Evolutionary conservation across 768 basidiomycete species (phyloP), one percentile per base, ranked within the genome.

Genomic region (Phylloporus sp.): DNA sequence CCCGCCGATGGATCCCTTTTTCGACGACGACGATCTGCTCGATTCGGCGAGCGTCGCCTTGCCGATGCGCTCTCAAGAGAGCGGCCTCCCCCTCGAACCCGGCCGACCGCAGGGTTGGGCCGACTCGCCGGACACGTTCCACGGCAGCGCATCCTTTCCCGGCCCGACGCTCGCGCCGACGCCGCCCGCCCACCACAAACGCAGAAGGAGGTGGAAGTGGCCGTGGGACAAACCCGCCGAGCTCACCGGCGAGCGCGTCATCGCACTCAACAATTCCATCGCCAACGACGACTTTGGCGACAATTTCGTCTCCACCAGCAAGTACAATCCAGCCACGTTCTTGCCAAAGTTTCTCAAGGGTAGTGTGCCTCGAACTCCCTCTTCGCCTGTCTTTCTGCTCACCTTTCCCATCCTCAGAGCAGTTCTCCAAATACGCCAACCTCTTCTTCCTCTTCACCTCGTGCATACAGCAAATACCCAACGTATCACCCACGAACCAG

Each of bases 401-500:
- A 65, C 32, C n/a, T n/a, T n/a, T n/a, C n/a, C 1, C 27, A 6
- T 22, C 23, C 40, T 6, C 69, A 95, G 94, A 95, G 65, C 93
- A 97, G 80, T 96, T 97, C 74, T 93, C 90, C 35, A 91, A 96
- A 80, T 97, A 97, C 64, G 95, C 96, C 56, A 98, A 99, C 64
- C 42, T 98, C 50, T 99, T 99, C 76, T 99, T 99, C 77, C 75
- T 99, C 48, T 98, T 99, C 73, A 97, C 95, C 24, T 91, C 91
- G 17, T 84, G 78, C 68, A 98, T 98, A 39, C 95, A 98, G 61
- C 96, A 99, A 71, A 93, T 99, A 55, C 96, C 96, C 14, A 90
- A 83, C 57, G 94, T 99, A 7, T 99, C 96, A 1, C 96, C 96
- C 14, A 98, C 95, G 3, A 93, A 96, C 60, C 75, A 70, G 48